Percentiles rank a stretch among this genome's conserved stretches.
phyloP scores from a whole-genome alignment of 1,284 basidiomycete species.

The Microbotryum silenes-acaulis region DNA sequence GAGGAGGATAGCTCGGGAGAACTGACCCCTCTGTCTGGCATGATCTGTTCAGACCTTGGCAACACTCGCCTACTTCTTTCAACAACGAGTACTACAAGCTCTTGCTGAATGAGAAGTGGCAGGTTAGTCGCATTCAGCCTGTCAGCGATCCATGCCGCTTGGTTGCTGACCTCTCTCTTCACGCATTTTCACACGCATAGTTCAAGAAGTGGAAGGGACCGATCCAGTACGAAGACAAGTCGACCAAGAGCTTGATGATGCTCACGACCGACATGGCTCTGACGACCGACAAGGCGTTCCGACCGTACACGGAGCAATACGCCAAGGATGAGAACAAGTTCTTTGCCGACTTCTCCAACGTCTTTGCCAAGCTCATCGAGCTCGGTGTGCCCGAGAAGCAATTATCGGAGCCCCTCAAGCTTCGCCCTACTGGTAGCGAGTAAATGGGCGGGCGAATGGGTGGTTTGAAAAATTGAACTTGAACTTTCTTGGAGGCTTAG shows the following conservation, averaged over 20 bases:
- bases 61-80: slow-evolving; percentile 59
- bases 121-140: slow-evolving; percentile 14
- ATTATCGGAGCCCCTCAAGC: slow-evolving; percentile 43
- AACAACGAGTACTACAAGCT: slow-evolving; percentile 88
- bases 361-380: slow-evolving; percentile 69
- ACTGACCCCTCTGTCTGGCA: slow-evolving; percentile 1
- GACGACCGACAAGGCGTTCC: slow-evolving; percentile 78
- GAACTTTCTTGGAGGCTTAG: too few relatives aligned
- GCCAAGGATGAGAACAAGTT: slow-evolving; percentile 72
- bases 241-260: slow-evolving; percentile 88
- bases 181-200: slow-evolving; percentile 34
- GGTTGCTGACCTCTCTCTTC: slow-evolving; percentile 11
- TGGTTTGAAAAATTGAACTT: too few relatives aligned
- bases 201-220: slow-evolving; percentile 60
- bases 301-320: slow-evolving; percentile 69
- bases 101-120: slow-evolving; percentile 73
- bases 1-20: not conserved
- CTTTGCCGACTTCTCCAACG: slow-evolving; percentile 83
- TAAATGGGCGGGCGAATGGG: too few relatives aligned
- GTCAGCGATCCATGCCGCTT: slow-evolving; percentile 1
- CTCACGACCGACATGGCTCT: slow-evolving; percentile 65
- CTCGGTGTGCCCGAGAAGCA: slow-evolving; percentile 77
- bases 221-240: slow-evolving; percentile 89
- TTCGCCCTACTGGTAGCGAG: too few relatives aligned
- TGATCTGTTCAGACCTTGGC: not conserved